Percentiles rank a stretch among this genome's conserved stretches.
Conservation (phyloP, 2,329 filamentous ascomycete species). For the Pyrenophora tritici-repentis region DNA sequence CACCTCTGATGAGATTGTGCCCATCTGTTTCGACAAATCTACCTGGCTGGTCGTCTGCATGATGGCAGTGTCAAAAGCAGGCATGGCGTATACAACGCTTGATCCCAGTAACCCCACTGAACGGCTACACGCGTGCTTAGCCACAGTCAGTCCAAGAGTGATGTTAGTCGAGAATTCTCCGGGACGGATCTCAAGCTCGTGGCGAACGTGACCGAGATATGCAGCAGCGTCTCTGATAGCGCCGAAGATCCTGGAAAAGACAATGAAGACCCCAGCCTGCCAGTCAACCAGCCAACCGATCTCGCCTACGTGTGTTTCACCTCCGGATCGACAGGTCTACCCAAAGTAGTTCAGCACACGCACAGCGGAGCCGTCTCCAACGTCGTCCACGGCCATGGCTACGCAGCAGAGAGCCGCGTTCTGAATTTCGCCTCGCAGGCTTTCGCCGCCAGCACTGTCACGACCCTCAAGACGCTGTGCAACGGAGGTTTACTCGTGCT, state of each 20-base stretch:
- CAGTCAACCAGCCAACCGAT: constrained; percentile 3
- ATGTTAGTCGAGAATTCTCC: neutral
- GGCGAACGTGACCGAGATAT: neutral
- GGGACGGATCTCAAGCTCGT: neutral
- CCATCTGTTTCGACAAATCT: constrained; percentile 9
- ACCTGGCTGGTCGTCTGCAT: constrained; percentile 8
- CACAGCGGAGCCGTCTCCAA: constrained; percentile 10
- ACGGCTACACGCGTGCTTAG: constrained; percentile 2
- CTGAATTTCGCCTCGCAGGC: constrained; percentile 9
- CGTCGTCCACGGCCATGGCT: constrained; percentile 3
- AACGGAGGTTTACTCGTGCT: constrained; percentile 4
- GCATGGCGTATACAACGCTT: constrained; percentile 5
- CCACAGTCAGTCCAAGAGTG: neutral
- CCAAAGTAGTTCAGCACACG: constrained; percentile 49
- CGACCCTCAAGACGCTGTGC: constrained; percentile 5
- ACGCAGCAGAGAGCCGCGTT: constrained; percentile 1
- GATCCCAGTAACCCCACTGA: constrained; percentile 4
- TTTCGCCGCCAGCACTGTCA: constrained; percentile 5
- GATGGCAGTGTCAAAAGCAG: constrained; percentile 7
- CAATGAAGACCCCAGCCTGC: neutral
- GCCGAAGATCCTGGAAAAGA: neutral
- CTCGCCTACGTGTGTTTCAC: constrained; percentile 53
- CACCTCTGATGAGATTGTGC: constrained; percentile 1
- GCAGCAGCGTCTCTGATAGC: neutral
- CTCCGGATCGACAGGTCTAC: constrained; percentile 52